Evolutionary conservation across 1,139 yeast species (phyloP).

Genomic region (Komagataea norvegica): DNA sequence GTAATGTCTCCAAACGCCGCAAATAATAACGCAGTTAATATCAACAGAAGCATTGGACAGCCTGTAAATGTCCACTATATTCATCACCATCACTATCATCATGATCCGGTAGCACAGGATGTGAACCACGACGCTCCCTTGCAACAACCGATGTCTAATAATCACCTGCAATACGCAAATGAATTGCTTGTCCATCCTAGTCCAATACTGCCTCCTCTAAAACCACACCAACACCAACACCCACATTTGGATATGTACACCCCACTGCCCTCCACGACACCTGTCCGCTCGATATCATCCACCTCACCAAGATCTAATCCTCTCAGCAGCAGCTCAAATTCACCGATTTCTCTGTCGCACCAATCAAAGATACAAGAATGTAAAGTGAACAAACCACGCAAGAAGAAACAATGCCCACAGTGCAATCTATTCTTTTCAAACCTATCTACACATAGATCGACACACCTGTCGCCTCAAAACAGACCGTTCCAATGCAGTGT

Average conservation of each 20-base stretch:
- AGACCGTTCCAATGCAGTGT: constrained; percentile 75
- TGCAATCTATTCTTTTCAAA: constrained; percentile 75
- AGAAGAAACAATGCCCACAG: constrained; percentile 80
- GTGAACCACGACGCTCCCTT: background rate
- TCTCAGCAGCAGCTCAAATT: too few species aligned
- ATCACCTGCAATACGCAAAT: constrained; percentile 1
- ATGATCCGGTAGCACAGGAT: constrained; percentile 6
- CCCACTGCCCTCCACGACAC: constrained; percentile 9
- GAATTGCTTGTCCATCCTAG: constrained; percentile 6
- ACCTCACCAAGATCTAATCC: too few species aligned
- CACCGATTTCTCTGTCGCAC: constrained; percentile 10
- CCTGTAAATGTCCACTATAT: constrained; percentile 12
- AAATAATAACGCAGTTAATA: constrained; percentile 1
- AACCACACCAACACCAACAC: constrained; percentile 5
- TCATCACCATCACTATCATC: constrained; percentile 12
- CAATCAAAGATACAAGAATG: constrained; percentile 9
- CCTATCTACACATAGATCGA: constrained; percentile 79
- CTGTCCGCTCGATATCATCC: constrained; percentile 4
- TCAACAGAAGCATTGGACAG: constrained; percentile 7
- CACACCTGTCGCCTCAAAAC: constrained; percentile 68
- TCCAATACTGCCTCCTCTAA: constrained; percentile 8
- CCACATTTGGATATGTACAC: constrained; percentile 5
- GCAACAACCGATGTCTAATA: too few species aligned
- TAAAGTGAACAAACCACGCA: constrained; percentile 43
- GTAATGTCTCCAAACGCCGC: constrained; percentile 5